phyloP scores from a whole-genome alignment of 2,329 filamentous ascomycete species.

The Verticillium nubilum region DNA sequence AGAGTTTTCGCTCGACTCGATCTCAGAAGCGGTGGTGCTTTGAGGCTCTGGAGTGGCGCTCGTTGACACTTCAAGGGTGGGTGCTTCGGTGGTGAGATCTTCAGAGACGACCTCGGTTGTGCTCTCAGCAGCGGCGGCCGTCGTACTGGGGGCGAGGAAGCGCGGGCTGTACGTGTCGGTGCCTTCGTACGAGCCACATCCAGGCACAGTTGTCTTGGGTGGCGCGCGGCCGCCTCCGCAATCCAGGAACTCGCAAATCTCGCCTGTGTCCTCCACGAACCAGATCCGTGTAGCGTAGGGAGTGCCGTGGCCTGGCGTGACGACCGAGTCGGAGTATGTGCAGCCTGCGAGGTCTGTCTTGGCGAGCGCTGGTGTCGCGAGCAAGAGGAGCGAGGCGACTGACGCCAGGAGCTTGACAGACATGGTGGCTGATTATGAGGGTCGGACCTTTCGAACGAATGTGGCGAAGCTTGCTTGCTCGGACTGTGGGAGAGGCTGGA shows the following conservation, averaged over 20 bases:
- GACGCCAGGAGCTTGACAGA: background rate
- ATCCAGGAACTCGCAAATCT: constrained; percentile 60
- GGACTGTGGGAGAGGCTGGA: no score
- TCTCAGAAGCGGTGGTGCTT: background rate
- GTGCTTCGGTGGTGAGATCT: background rate
- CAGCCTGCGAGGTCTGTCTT: constrained; percentile 42
- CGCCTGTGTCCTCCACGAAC: constrained; percentile 58
- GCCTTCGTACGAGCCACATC: constrained; percentile 50
- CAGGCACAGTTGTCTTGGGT: constrained; percentile 57
- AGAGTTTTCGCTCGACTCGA: background rate
- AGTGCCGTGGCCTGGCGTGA: constrained; percentile 3
- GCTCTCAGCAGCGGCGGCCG: background rate
- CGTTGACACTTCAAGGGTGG: background rate
- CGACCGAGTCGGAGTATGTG: constrained; percentile 20
- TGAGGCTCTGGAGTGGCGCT: background rate
- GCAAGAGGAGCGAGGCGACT: background rate
- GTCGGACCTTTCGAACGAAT: background rate
- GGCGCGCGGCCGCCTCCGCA: constrained; percentile 63
- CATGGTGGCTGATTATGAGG: background rate
- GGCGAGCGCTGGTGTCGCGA: constrained; percentile 22
- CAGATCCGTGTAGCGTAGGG: constrained; percentile 35
- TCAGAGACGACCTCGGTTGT: background rate
- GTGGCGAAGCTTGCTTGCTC: background rate
- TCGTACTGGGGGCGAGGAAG: background rate
- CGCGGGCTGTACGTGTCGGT: constrained; percentile 27